Conservation (phyloP, 768 basidiomycete species). For the Hygrophorus pudorinus region DNA sequence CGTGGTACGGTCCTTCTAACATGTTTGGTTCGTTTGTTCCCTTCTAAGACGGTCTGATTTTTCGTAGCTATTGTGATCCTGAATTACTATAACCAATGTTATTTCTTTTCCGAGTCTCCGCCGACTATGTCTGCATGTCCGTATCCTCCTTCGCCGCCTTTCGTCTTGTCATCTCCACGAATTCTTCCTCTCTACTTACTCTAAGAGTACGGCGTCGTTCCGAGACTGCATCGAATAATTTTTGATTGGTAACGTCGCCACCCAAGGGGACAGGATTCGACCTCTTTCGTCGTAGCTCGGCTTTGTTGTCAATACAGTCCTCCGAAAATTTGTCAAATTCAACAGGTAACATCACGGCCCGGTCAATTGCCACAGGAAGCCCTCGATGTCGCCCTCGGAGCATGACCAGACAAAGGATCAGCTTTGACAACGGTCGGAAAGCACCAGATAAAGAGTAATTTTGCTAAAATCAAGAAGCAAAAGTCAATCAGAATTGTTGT, state of each 20-base stretch:
- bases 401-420: conserved; percentile 84
- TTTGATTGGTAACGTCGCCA: neutral
- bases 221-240: neutral
- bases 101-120: too few species aligned
- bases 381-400: conserved; percentile 89
- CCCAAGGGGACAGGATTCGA: neutral
- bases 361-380: conserved; percentile 79
- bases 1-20: too few species aligned
- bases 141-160: too few species aligned
- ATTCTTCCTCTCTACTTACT: neutral
- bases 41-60: too few species aligned
- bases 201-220: neutral
- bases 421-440: conserved; percentile 73
- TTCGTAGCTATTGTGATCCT: too few species aligned
- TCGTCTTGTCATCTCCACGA: neutral
- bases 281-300: neutral
- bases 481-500: conserved; percentile 6
- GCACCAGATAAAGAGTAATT: conserved; percentile 78
- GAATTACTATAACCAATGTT: too few species aligned
- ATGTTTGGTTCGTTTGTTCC: too few species aligned
- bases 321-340: conserved; percentile 32
- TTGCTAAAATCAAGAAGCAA: conserved; percentile 32
- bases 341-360: conserved; percentile 72
- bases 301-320: conserved; percentile 3
- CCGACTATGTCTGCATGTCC: too few species aligned